Evolutionary conservation across 2,329 filamentous ascomycete species (phyloP).

Genomic region (Epicoccum sorghinum): DNA sequence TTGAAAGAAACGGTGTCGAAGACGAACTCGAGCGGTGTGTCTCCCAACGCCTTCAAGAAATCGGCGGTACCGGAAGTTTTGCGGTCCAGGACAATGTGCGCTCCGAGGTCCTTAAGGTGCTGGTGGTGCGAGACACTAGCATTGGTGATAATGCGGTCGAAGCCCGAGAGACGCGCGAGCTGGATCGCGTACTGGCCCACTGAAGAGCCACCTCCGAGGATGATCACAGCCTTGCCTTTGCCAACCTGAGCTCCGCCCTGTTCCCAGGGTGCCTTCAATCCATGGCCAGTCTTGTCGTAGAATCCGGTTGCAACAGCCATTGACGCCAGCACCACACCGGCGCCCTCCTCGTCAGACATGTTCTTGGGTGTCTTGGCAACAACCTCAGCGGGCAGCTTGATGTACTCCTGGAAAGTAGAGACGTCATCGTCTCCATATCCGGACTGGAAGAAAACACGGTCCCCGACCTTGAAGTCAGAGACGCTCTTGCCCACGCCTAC

Average conservation of each 20-base stretch:
- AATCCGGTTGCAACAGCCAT: conserved; percentile 8
- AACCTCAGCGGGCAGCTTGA: conserved; percentile 20
- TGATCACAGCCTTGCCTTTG: conserved; percentile 37
- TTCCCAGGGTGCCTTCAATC: conserved; percentile 15
- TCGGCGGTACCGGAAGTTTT: neutral
- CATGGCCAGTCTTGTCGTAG: conserved; percentile 17
- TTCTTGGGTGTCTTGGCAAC: conserved; percentile 37
- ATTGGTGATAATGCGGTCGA: conserved; percentile 42
- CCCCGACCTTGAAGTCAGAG: conserved; percentile 25
- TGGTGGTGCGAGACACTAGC: conserved; percentile 42
- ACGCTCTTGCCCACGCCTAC: conserved; percentile 51
- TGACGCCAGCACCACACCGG: conserved; percentile 11
- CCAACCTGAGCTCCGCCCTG: conserved; percentile 17
- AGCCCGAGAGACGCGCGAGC: conserved; percentile 44
- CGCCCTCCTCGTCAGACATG: conserved; percentile 13
- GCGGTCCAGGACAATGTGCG: conserved; percentile 21
- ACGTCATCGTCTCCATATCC: conserved; percentile 31
- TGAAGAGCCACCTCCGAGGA: conserved; percentile 48
- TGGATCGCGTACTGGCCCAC: conserved; percentile 47
- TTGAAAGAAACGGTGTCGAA: conserved; percentile 13
- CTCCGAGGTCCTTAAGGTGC: conserved; percentile 43
- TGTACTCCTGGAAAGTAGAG: conserved; percentile 32
- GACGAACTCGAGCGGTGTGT: conserved; percentile 10
- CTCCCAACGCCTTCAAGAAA: conserved; percentile 10
- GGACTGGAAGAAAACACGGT: conserved; percentile 39